These are phyloP conservation scores for Fraxinus xanthoxyloides DNA, from an alignment of 305 asterid genomes.

Conservation along the genomic window DNA sequence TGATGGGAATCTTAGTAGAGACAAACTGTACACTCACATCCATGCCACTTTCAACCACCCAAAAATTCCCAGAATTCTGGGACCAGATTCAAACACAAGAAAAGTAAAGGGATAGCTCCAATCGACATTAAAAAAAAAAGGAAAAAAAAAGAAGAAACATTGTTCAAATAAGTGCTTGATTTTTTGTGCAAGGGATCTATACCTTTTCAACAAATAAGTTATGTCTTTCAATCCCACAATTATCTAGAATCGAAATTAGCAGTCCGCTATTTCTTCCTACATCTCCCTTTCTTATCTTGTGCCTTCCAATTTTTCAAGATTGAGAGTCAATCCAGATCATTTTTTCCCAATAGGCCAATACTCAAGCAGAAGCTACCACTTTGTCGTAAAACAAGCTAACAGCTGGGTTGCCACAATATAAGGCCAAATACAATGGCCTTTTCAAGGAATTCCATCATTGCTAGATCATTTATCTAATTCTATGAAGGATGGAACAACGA, in stretches of 20 bases:
- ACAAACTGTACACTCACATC: background rate
- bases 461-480: background rate
- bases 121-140: background rate
- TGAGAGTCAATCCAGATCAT: background rate
- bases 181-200: background rate
- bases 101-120: background rate
- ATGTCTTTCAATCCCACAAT: too few species aligned
- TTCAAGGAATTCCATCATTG: background rate
- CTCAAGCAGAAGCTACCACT: background rate
- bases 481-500: background rate
- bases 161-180: background rate
- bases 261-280: background rate
- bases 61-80: background rate
- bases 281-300: background rate
- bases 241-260: background rate
- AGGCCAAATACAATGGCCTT: background rate
- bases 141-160: too few species aligned
- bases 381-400: background rate
- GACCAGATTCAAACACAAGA: background rate
- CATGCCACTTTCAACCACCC: background rate
- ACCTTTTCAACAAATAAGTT: background rate
- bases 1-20: background rate
- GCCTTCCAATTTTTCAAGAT: background rate
- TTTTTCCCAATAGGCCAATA: background rate
- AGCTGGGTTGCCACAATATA: background rate